Conservation (phyloP, 306 rosid species). For the Acacia melanoxylon region DNA sequence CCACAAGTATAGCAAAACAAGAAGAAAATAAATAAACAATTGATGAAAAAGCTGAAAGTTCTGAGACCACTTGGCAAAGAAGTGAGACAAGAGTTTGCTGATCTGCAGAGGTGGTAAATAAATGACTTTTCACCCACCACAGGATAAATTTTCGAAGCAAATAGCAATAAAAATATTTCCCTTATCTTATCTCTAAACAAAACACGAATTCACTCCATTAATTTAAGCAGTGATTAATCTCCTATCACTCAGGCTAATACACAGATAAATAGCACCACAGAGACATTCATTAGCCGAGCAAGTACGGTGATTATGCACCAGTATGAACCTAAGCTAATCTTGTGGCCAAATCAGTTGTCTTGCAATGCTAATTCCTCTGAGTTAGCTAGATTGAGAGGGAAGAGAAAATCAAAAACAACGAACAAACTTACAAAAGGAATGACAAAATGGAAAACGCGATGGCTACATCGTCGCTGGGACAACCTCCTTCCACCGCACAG, state of each 20-base stretch:
- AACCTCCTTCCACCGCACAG: slow-evolving; percentile 83
- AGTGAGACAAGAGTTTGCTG: neutral
- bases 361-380: neutral
- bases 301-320: neutral
- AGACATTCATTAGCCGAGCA: neutral
- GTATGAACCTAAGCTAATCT: neutral
- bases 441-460: slow-evolving; percentile 54
- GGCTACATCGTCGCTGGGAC: slow-evolving; percentile 80
- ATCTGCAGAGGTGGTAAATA: neutral
- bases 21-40: neutral
- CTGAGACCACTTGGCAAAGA: neutral
- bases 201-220: neutral
- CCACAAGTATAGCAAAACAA: slow-evolving; percentile 15
- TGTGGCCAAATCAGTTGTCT: neutral
- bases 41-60: neutral
- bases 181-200: neutral
- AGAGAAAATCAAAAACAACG: neutral
- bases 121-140: neutral
- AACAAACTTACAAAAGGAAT: slow-evolving; percentile 53
- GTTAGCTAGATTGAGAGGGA: neutral
- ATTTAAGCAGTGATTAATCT: neutral
- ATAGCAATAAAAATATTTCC: neutral
- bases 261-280: slow-evolving; percentile 10
- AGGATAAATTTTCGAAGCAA: neutral
- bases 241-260: neutral